These are phyloP conservation scores for Meyerozyma smithsonii DNA, from an alignment of 1,139 yeast species.

Conservation along the genomic window DNA sequence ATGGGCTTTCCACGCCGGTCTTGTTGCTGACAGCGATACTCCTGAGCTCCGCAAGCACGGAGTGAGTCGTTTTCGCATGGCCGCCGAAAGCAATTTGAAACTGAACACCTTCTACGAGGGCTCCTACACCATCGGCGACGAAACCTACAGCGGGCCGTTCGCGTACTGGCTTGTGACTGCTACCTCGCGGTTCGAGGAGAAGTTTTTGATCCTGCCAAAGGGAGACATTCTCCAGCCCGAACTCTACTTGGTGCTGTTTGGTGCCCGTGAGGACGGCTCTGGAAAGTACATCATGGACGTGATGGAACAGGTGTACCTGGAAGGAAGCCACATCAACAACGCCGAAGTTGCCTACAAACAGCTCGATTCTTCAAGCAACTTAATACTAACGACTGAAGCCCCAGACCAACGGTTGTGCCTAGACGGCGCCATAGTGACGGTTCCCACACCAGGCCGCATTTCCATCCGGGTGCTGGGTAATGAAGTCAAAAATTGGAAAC, in stretches of 20 bases:
- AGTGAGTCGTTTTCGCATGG: conserved; percentile 59
- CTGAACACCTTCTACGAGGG: conserved; percentile 50
- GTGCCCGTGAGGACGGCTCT: conserved; percentile 21
- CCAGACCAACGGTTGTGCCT: conserved; percentile 41
- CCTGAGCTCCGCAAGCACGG: conserved; percentile 65
- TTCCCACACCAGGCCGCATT: conserved; percentile 23
- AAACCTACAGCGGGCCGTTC: conserved; percentile 35
- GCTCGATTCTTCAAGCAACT: conserved; percentile 21
- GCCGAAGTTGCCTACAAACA: conserved; percentile 39
- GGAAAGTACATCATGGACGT: conserved; percentile 44
- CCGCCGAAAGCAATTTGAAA: conserved; percentile 54
- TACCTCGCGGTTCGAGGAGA: conserved; percentile 59
- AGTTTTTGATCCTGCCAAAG: conserved; percentile 68
- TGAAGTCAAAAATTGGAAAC: conserved; percentile 19
- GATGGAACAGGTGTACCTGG: conserved; percentile 55
- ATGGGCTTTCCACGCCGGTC: conserved; percentile 82
- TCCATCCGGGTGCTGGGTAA: conserved; percentile 19
- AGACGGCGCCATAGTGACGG: conserved; percentile 44
- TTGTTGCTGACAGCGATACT: conserved; percentile 76
- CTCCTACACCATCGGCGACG: conserved; percentile 14
- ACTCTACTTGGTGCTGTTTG: conserved; percentile 54
- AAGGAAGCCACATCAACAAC: conserved; percentile 50
- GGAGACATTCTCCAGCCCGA: conserved; percentile 49
- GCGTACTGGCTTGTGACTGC: conserved; percentile 68
- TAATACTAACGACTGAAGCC: conserved; percentile 18